A percentile compares a stretch with the other conserved stretches of the same genome.
Evolutionary conservation across 257 asterid genomes (phyloP).

Genomic region (Penstemon davidsonii): DNA sequence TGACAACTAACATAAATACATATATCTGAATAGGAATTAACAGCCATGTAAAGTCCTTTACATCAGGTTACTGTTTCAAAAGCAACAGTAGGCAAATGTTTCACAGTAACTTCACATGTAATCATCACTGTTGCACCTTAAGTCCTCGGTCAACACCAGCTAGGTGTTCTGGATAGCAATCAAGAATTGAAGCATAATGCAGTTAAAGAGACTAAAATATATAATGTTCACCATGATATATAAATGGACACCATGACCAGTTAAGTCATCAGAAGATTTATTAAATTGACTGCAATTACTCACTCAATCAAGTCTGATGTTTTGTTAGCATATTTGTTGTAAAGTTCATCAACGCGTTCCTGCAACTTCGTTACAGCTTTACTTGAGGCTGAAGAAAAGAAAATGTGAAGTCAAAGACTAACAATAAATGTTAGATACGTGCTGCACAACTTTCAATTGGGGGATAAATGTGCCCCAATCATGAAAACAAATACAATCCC

Average conservation of each 20-base stretch:
- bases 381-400: constrained; percentile 56
- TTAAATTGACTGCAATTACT: constrained; percentile 35
- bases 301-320: constrained; percentile 65
- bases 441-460: background rate
- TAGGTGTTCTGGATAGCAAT: too few species aligned
- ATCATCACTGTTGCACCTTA: background rate
- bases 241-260: constrained; percentile 1
- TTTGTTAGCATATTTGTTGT: constrained; percentile 52
- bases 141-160: background rate
- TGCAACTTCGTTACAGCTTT: constrained; percentile 66
- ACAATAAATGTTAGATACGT: background rate
- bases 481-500: background rate
- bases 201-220: background rate
- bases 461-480: constrained; percentile 4
- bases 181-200: too few species aligned
- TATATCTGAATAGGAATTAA: too few species aligned
- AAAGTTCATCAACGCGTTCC: constrained; percentile 67
- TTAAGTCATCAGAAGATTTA: background rate
- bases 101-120: background rate
- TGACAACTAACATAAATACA: too few species aligned
- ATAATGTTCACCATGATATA: background rate
- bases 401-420: constrained; percentile 3
- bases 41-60: too few species aligned
- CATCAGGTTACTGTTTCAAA: too few species aligned
- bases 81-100: too few species aligned